These are phyloP conservation scores for Calonectria crousiana DNA, from an alignment of 2,329 filamentous ascomycete species.

Conservation along the genomic window DNA sequence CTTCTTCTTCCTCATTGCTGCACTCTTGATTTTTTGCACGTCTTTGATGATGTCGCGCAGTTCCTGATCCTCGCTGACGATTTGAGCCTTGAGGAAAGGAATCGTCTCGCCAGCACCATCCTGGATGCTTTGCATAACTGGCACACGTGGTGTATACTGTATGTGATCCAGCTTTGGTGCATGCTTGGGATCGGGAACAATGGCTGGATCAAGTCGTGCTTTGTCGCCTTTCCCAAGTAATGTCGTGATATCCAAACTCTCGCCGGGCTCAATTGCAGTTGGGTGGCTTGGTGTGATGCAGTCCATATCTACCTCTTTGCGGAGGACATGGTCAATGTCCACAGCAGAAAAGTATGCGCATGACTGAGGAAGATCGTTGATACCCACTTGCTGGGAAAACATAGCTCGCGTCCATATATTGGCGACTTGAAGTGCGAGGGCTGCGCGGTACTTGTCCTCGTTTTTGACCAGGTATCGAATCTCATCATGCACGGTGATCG, in stretches of 20 bases:
- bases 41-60: constrained; percentile 78
- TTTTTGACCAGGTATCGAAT: constrained; percentile 92
- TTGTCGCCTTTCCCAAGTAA: constrained; percentile 79
- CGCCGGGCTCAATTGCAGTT: constrained; percentile 82
- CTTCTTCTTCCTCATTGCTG: constrained; percentile 35
- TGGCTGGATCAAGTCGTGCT: constrained; percentile 76
- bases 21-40: constrained; percentile 54
- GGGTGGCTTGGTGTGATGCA: constrained; percentile 92
- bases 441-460: constrained; percentile 87
- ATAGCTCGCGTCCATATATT: constrained; percentile 98
- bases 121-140: constrained; percentile 83
- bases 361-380: constrained; percentile 91
- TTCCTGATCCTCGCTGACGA: constrained; percentile 79
- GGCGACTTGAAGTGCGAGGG: constrained; percentile 92
- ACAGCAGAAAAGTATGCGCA: constrained; percentile 97
- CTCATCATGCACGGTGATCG: constrained; percentile 97
- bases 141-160: constrained; percentile 75
- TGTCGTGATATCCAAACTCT: constrained; percentile 85
- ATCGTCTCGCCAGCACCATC: constrained; percentile 60
- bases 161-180: constrained; percentile 73
- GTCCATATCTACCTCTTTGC: constrained; percentile 98
- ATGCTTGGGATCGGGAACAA: constrained; percentile 64
- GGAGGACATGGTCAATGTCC: constrained; percentile 94
- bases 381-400: constrained; percentile 97
- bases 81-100: constrained; percentile 86